Evolutionary conservation across 1,284 basidiomycete species (phyloP).

Genomic region (Polyporus tsugae): DNA sequence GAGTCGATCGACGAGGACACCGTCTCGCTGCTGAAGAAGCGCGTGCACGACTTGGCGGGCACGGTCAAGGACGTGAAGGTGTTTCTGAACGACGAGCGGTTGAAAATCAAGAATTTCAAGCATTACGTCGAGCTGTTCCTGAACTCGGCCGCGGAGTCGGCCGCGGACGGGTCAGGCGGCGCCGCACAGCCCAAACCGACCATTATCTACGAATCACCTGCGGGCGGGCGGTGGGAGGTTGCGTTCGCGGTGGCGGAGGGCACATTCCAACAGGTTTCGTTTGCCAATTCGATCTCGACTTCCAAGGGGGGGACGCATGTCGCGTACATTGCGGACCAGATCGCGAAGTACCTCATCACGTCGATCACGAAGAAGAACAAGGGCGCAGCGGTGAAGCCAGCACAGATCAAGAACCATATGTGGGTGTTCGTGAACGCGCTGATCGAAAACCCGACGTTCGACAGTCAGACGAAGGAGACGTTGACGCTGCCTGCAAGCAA

Average conservation of each 20-base stretch:
- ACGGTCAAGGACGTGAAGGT: slow-evolving; percentile 96
- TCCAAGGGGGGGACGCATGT: slow-evolving; percentile 98
- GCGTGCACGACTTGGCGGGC: slow-evolving; percentile 98
- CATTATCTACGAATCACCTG: slow-evolving; percentile 81
- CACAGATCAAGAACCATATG: slow-evolving; percentile 97
- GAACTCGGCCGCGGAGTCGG: slow-evolving; percentile 72
- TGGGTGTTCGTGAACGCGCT: slow-evolving; percentile 98
- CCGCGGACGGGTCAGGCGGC: slow-evolving; percentile 73
- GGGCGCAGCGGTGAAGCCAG: slow-evolving; percentile 89
- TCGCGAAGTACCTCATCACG: slow-evolving; percentile 85
- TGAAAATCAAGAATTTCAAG: slow-evolving; percentile 97
- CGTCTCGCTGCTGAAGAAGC: slow-evolving; percentile 89
- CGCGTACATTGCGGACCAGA: slow-evolving; percentile 86
- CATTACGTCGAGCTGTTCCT: slow-evolving; percentile 98
- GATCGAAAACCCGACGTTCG: slow-evolving; percentile 98
- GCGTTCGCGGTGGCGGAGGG: slow-evolving; percentile 96
- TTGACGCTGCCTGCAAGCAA: slow-evolving; percentile 90
- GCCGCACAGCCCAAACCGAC: slow-evolving; percentile 80
- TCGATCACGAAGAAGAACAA: slow-evolving; percentile 97
- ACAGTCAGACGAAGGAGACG: slow-evolving; percentile 99
- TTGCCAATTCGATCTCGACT: slow-evolving; percentile 98
- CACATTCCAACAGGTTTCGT: slow-evolving; percentile 93
- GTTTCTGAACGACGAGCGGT: slow-evolving; percentile 89
- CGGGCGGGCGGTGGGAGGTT: slow-evolving; percentile 91
- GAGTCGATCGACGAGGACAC: slow-evolving; percentile 92